Conservation (phyloP, 192 early-diverging fungal species). For the Coemansia sp. region DNA sequence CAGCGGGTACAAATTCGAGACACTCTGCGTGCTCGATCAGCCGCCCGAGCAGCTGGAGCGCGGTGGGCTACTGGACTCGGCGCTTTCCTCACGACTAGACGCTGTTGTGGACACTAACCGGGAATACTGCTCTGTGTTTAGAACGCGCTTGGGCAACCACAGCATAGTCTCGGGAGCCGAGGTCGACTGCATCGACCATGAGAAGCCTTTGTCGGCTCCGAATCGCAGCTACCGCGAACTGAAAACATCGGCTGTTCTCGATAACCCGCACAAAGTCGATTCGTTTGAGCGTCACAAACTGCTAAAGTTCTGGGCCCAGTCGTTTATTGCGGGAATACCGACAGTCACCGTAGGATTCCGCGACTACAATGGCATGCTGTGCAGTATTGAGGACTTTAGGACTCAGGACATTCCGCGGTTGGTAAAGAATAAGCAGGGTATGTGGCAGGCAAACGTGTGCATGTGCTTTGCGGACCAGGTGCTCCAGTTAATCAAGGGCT, state of each 20-base stretch:
- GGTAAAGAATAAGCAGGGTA: conserved; percentile 60
- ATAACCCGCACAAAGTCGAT: conserved; percentile 47
- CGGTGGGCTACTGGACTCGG: conserved; percentile 11
- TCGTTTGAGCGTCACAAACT: conserved; percentile 77
- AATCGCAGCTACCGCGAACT: conserved; percentile 75
- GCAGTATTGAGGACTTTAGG: conserved; percentile 57
- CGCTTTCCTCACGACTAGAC: neutral
- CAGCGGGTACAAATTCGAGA: conserved; percentile 90
- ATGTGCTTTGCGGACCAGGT: conserved; percentile 75
- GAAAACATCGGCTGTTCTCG: conserved; percentile 60
- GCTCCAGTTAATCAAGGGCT: conserved; percentile 35
- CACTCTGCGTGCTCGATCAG: conserved; percentile 59
- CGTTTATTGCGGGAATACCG: conserved; percentile 84
- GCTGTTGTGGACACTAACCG: conserved; percentile 69
- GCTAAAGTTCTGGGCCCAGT: conserved; percentile 90
- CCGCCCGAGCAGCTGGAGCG: conserved; percentile 40
- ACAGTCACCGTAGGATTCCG: conserved; percentile 81
- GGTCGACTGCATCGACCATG: conserved; percentile 77
- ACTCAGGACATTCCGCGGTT: conserved; percentile 78
- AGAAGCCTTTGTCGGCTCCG: conserved; percentile 51
- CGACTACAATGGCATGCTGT: conserved; percentile 61
- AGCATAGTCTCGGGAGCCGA: conserved; percentile 84
- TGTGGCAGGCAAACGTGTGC: conserved; percentile 84
- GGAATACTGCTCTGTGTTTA: conserved; percentile 87
- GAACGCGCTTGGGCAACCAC: conserved; percentile 65